Percentiles rank a stretch among this genome's conserved stretches.
Evolutionary conservation across 306 rosid genomes (phyloP).

Genomic region (Ochetophila trinervis): DNA sequence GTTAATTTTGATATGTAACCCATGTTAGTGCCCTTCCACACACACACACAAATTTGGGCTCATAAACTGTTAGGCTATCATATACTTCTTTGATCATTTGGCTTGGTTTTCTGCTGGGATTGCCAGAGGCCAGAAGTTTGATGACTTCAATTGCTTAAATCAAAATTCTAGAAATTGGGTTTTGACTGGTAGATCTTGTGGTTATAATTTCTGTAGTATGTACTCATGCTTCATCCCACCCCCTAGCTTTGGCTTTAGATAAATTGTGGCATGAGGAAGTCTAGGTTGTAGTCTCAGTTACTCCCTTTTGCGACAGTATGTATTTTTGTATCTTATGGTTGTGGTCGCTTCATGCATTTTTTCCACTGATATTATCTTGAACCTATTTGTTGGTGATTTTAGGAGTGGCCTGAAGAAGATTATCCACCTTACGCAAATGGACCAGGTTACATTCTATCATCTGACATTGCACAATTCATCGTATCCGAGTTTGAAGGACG

Average conservation of each 20-base stretch:
- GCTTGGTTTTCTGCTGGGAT: too few species aligned
- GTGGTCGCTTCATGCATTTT: conserved; percentile 5
- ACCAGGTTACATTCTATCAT: conserved; percentile 79
- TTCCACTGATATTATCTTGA: conserved; percentile 10
- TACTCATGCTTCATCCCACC: too few species aligned
- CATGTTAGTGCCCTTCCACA: background rate
- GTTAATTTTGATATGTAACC: too few species aligned
- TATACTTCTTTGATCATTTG: background rate
- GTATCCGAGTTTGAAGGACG: conserved; percentile 60
- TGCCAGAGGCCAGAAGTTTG: background rate
- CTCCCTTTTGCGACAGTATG: background rate
- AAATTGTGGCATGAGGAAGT: too few species aligned
- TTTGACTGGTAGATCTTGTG: background rate
- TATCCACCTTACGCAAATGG: conserved; percentile 96
- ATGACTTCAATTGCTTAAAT: background rate
- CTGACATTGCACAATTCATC: conserved; percentile 55
- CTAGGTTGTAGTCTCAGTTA: background rate
- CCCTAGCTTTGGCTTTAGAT: too few species aligned
- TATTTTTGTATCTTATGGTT: background rate
- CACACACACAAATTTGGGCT: background rate
- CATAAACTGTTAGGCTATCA: too few species aligned
- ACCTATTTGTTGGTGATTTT: conserved; percentile 28
- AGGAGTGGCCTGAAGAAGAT: conserved; percentile 91
- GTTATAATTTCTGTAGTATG: background rate
- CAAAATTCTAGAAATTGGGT: background rate